phyloP scores from a whole-genome alignment of 192 early-diverging fungal genomes.

The Backusella psychrophila region DNA sequence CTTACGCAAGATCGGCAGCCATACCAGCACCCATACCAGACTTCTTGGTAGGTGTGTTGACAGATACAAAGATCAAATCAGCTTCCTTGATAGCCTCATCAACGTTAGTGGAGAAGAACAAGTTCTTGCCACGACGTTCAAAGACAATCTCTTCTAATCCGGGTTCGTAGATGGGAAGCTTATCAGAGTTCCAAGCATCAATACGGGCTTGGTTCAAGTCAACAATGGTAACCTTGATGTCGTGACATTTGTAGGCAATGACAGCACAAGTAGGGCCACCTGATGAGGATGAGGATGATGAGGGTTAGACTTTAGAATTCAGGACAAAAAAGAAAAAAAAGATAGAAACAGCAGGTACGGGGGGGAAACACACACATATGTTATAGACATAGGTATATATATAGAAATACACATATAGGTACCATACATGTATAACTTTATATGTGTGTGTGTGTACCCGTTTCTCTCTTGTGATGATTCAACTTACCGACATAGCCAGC shows the following conservation, averaged over 20 bases:
- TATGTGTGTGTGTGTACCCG: not conserved
- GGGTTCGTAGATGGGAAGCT: conserved; percentile 90
- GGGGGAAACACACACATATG: not conserved
- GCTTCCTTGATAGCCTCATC: conserved; percentile 73
- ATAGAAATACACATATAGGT: too few species aligned
- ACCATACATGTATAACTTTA: not conserved
- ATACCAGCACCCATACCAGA: conserved; percentile 72
- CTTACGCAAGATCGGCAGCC: conserved; percentile 82
- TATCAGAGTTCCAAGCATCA: conserved; percentile 85
- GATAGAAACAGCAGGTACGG: not conserved
- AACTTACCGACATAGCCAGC: conserved; percentile 92
- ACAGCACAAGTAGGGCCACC: conserved; percentile 92
- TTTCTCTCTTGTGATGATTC: not conserved
- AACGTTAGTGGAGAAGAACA: conserved; percentile 85
- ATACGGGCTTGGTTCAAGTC: conserved; percentile 81
- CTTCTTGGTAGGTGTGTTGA: conserved; percentile 91
- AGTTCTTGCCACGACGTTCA: conserved; percentile 71
- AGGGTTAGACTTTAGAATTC: not conserved
- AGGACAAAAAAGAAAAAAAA: conserved; percentile 14
- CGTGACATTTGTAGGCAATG: conserved; percentile 86
- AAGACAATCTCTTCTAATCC: conserved; percentile 86
- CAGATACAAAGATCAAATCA: conserved; percentile 89
- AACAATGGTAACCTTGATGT: conserved; percentile 88
- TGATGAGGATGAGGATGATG: conserved; percentile 22
- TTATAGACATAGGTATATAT: too few species aligned